Conservation (phyloP, 148 eudicot species). For the Nepenthes gracilis region DNA sequence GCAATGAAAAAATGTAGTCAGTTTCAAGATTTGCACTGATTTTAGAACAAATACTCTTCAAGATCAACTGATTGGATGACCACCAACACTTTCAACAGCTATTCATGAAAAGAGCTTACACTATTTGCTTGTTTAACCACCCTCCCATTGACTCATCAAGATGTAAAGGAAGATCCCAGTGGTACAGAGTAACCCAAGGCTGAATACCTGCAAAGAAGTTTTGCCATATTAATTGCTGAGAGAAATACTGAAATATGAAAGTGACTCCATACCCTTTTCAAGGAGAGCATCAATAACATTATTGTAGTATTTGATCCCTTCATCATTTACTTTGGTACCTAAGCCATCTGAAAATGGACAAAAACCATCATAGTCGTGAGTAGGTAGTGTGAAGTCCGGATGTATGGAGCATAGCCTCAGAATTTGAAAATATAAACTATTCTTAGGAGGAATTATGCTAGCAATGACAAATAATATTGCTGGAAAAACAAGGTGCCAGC, state of each 20-base stretch:
- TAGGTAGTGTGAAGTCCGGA: not conserved
- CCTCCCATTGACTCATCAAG: constrained; percentile 70
- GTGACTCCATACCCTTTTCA: constrained; percentile 38
- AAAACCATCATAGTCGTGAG: not conserved
- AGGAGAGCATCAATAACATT: constrained; percentile 60
- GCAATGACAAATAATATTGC: too few species aligned
- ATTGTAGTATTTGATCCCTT: constrained; percentile 65
- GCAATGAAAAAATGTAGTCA: too few species aligned
- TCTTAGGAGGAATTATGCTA: too few species aligned
- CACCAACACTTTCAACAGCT: not conserved
- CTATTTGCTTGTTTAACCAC: constrained; percentile 58
- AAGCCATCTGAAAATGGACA: constrained; percentile 47
- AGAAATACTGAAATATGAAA: not conserved
- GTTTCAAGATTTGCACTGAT: too few species aligned
- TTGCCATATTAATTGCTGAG: not conserved
- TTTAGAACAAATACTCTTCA: not conserved
- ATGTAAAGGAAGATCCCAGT: constrained; percentile 84
- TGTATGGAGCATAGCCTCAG: not conserved
- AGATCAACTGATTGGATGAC: not conserved
- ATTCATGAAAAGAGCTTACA: constrained; percentile 27
- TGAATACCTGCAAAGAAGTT: constrained; percentile 42
- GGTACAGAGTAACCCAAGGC: constrained; percentile 67
- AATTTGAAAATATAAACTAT: not conserved
- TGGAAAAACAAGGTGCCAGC: too few species aligned
- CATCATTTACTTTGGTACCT: constrained; percentile 57